Evolutionary conservation across 352 stramenopile species (phyloP), one percentile per base, ranked within the genome.

Genomic region (Phytopythium sindhum): DNA sequence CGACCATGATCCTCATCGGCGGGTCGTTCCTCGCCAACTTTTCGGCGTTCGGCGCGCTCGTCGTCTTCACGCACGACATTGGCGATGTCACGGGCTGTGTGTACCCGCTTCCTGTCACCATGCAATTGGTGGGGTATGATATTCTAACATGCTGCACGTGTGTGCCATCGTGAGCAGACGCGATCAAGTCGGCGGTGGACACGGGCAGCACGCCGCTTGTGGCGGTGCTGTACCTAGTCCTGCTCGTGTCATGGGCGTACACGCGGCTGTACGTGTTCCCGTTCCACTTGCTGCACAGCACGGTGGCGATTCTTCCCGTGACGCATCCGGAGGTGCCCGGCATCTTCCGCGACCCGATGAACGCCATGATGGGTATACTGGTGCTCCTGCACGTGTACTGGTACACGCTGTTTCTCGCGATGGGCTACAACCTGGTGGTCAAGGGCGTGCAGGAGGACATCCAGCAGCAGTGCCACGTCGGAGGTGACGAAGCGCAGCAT

Each of bases 171-270:
- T 63, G 21, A 39, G 26, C 57, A 89, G 81, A 90, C 53, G 77
- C 64, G 9, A 89, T 90, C 68, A 90, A 90, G 74, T 74, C 74
- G 45, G 69, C 87, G 54, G 81, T 90, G 53, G 81, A 90, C 66
- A 71, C 62, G 47, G 69, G 64, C 41, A 65, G 68, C 21, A 81
- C 68, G 19, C 62, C 68, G 12, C 51, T 81, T 21, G 45, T 75
- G 5, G 64, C 57, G 31, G 52, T 72, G 33, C 68, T 79, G 59
- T 81, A 81, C 45, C 7, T 69, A 23, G 47, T 75, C 64, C 58
- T 81, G 42, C 52, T 81, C 5, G 60, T 66, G 6, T 76, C 74
- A 24, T 81, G 74, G 74, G 74, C 63, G 3, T 81, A 81, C 67
- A 79, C 69, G 37, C 71, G 74, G n/a, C 60, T 81, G n/a, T 79